Base-by-base conservation (phyloP, 257 asterid genomes). In the Handroanthus guayacan region DNA sequence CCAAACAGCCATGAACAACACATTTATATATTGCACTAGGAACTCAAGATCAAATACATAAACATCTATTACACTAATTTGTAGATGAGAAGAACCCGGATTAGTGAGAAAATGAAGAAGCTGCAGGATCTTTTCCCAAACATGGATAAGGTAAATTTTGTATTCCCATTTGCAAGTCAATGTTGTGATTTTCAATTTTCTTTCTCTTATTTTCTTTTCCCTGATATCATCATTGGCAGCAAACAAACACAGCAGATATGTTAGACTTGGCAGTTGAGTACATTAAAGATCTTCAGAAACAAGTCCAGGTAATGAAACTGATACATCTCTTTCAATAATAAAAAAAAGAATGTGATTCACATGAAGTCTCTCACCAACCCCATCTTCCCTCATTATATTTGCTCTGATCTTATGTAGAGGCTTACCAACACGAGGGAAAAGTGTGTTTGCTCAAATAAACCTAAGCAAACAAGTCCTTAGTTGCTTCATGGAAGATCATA, bases 101-200 rank as follows among this genome's bases (percentile, higher is more conserved):
- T 94, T 44, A 94, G 98, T 70, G 92, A 90, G 76, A 90, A 89
- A 85, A 94, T 94, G 88, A 94, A 90, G 87, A 94, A 92, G 81
- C 82, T 94, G 79, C 97, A 92, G 80, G 97, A 92, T 67, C 97
- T 94, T 80, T 92, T 94, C 80, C 98, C 98, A 5, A 79, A 81
- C 47, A 87, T 94, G 93, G 98, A 92, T 82, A 94, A 94, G 97
- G 98, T 94, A 82, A 50, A 75, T 9, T 31, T 39, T 65, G 13
- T 58, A 34, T 50, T 47, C 81, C 43, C 74, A 12, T 55, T 36
- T 9, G 16, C 54, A 47, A 9, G 52, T 12, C 13, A 18, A 54
- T 55, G 47, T 36, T 5, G 55, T 56, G 67, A 16, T 4, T 51
- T 62, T 38, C 2, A 12, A 31, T 4, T 25, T 56, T 7, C 16